Percentiles rank a stretch among this genome's conserved stretches.
phyloP scores from a whole-genome alignment of 2,329 filamentous ascomycete genomes.

The Penicillium palitans region DNA sequence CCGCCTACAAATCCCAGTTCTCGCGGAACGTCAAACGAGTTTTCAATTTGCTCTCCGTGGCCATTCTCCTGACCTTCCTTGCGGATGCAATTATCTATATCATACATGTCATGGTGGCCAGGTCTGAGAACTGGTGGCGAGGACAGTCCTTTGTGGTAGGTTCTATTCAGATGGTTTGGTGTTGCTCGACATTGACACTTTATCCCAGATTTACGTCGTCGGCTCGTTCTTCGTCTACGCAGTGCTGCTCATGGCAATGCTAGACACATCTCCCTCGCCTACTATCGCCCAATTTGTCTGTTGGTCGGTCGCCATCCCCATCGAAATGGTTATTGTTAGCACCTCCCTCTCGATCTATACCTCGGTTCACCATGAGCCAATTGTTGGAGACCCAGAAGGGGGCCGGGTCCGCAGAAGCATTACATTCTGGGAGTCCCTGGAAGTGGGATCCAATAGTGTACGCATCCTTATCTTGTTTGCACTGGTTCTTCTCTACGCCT shows the following conservation, averaged over 20 bases:
- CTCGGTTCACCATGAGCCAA: slow-evolving; percentile 64
- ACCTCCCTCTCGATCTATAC: slow-evolving; percentile 69
- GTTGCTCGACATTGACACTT: slow-evolving; percentile 16
- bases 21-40: slow-evolving; percentile 66
- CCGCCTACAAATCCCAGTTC: slow-evolving; percentile 55
- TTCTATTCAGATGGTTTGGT: slow-evolving; percentile 10
- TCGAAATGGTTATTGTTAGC: slow-evolving; percentile 72
- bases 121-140: slow-evolving; percentile 75
- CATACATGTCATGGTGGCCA: slow-evolving; percentile 67
- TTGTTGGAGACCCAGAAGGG: slow-evolving; percentile 50
- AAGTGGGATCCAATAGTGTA: slow-evolving; percentile 59
- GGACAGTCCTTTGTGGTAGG: slow-evolving; percentile 74
- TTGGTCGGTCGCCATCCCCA: slow-evolving; percentile 71
- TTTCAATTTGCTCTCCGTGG: slow-evolving; percentile 72
- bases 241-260: slow-evolving; percentile 79
- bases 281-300: slow-evolving; percentile 75
- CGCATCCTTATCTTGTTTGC: slow-evolving; percentile 67
- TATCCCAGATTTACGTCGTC: slow-evolving; percentile 73
- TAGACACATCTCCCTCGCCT: slow-evolving; percentile 80
- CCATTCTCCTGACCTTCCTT: slow-evolving; percentile 72
- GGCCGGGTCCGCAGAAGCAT: slow-evolving; percentile 44
- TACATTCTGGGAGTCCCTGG: slow-evolving; percentile 45
- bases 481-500: slow-evolving; percentile 61
- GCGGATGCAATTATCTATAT: slow-evolving; percentile 73
- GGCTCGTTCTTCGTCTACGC: slow-evolving; percentile 85